Base-by-base conservation (phyloP, 495 filamentous ascomycete species). In the Podospora didyma region DNA sequence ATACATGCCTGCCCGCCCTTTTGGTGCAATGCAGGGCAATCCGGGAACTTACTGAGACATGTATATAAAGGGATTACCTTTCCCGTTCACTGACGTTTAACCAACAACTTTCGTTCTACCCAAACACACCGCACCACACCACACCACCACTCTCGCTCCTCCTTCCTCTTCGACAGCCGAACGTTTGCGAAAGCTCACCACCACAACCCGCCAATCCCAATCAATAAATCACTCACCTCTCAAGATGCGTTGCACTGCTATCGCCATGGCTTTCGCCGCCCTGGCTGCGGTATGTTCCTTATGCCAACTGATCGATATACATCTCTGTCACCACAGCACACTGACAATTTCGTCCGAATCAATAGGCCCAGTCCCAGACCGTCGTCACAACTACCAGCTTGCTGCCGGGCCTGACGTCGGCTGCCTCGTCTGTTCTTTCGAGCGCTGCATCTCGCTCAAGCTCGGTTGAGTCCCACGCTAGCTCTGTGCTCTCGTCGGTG, bases 281-380 rank as follows among this genome's bases (percentile, higher is more conserved):
- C 16, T 66, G 51, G 68, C 58, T 23, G 53, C 58, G 44, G 68
- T 67, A 66, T n/a, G 63, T 59, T 11, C 11, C 23, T 4, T 37
- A 14, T 20, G 9, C 26, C 16, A 7, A 5, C n/a, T 31, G 26
- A 3, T 31, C 26, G 26, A 31, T 31, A 4, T n/a, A n/a, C n/a
- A n/a, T 9, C 9, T 31, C 26, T 31, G 5, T 3, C 12, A 21
- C 9, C 19, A 14, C 16, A 46, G 31, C 20, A 39, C 17, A 19
- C 24, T 28, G 35, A 34, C 55, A 61, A 65, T 57, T 23, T 20
- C 9, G 3, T 9, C 26, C 26, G 11, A 51, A 6, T 21, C n/a
- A 20, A 23, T 42, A 70, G 66, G 66, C 66, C 47, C 68, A 70
- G 60, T 51, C 61, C 23, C n/a, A n/a, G n/a, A 53, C 41, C 20